A percentile compares a stretch with the other conserved stretches of the same genome.
phyloP scores from a whole-genome alignment of 805 yeast genomes.

The Barnettozyma californica region DNA sequence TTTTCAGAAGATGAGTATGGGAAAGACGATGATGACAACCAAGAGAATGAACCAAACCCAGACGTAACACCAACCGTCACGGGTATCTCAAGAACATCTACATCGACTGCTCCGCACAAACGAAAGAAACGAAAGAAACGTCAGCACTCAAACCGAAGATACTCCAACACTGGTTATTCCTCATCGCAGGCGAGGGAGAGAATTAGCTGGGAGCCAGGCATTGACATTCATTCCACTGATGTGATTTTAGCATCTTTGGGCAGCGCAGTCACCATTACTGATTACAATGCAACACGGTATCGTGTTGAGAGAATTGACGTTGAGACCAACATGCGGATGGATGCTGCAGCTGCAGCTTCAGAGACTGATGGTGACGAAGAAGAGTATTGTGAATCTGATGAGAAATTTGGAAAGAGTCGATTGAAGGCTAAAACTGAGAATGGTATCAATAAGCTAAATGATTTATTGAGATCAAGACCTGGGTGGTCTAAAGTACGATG shows the following conservation, averaged over 20 bases:
- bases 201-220: slow-evolving; percentile 58
- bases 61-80: background rate
- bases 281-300: slow-evolving; percentile 40
- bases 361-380: slow-evolving; percentile 3
- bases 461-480: slow-evolving; percentile 33
- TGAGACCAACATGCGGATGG: slow-evolving; percentile 5
- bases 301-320: slow-evolving; percentile 40
- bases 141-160: slow-evolving; percentile 21
- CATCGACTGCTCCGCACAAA: background rate
- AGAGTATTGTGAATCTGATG: background rate
- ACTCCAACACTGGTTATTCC: slow-evolving; percentile 33
- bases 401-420: background rate
- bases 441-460: slow-evolving; percentile 25
- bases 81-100: background rate
- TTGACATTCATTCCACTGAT: slow-evolving; percentile 44
- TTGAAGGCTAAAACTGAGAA: slow-evolving; percentile 5
- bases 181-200: slow-evolving; percentile 32
- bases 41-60: background rate
- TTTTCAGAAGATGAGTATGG: slow-evolving; percentile 16
- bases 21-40: background rate
- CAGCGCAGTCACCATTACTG: slow-evolving; percentile 48
- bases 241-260: slow-evolving; percentile 49
- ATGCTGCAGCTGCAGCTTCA: slow-evolving; percentile 14
- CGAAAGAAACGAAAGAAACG: slow-evolving; percentile 8
- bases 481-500: slow-evolving; percentile 47